Evolutionary conservation across 441 rosid genomes (phyloP), one percentile per base, ranked within the genome.

Genomic region (Manihot esculenta): DNA sequence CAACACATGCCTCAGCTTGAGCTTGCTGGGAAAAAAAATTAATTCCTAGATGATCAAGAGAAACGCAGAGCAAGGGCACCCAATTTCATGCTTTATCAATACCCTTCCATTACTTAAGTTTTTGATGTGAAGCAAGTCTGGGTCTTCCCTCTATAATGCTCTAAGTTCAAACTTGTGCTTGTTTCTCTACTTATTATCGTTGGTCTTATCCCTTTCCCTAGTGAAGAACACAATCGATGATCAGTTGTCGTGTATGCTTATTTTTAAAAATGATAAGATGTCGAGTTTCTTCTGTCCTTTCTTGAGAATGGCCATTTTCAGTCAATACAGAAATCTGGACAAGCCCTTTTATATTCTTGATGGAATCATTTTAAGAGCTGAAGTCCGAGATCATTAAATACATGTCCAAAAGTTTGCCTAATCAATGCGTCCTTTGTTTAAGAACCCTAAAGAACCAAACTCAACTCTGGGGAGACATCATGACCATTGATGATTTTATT

Each of bases 121-220:
- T 85, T 92, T 0, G 94, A 89, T 64, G 89, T 91, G 1, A 97
- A 92, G 84, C 81, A 57, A 70, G 71, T 59, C 85, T 93, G 4
- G 87, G 86, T 61, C 73, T 93, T 62, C 97, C 98, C 27, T 89
- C 89, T 18, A 96, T 96, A 1, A 77, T 91, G 80, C 88, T 93
- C 9, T 93, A 96, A 97, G 89, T 93, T 41, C 97, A 93, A 35
- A 88, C 97, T 5, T 89, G 92, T 10, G 91, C 94, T 1, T 84
- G 86, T 69, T 88, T 91, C 42, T 79, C 89, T 0, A 68, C 87
- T 30, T 88, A 91, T 69, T 91, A 91, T 49, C 83, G 87, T 72
- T 89, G 70, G 75, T 8, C 77, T 82, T 14, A 85, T 82, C 6
- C 75, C 79, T 0, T 93, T 91, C 62, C 98, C 98, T 3, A 82